phyloP scores from a whole-genome alignment of 441 rosid species.

The Breynia disticha region DNA sequence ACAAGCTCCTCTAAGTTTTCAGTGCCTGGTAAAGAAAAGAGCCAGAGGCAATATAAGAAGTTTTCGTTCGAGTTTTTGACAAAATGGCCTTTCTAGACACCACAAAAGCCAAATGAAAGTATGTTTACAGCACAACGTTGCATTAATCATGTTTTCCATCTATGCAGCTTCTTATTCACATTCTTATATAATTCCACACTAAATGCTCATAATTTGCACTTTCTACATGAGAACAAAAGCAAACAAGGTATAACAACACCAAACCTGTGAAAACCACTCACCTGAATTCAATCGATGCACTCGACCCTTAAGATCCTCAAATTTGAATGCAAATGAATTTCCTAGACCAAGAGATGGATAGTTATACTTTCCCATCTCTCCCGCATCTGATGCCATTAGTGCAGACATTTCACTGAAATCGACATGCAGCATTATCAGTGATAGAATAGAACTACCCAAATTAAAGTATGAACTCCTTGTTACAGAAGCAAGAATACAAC shows the following conservation, averaged over 20 bases:
- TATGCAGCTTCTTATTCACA: too few species aligned
- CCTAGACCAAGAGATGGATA: slow-evolving; percentile 59
- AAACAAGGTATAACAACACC: too few species aligned
- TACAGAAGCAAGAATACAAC: slow-evolving; percentile 21
- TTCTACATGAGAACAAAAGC: too few species aligned
- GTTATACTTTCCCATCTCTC: slow-evolving; percentile 40
- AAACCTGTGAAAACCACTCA: slow-evolving; percentile 20
- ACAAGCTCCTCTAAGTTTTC: slow-evolving; percentile 60
- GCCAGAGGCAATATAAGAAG: not conserved
- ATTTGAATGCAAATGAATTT: slow-evolving; percentile 61
- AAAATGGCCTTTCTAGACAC: not conserved
- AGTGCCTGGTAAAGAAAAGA: slow-evolving; percentile 29
- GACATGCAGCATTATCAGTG: slow-evolving; percentile 18
- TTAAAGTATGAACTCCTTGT: slow-evolving; percentile 4
- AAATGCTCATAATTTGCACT: too few species aligned
- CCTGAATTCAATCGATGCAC: slow-evolving; percentile 68
- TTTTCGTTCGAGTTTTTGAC: not conserved
- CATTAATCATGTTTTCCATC: too few species aligned
- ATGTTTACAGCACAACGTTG: too few species aligned
- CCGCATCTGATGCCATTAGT: slow-evolving; percentile 51
- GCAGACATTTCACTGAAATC: slow-evolving; percentile 71
- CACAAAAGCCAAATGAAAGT: too few species aligned
- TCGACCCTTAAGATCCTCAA: slow-evolving; percentile 64
- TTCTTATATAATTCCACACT: too few species aligned
- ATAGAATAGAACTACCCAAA: slow-evolving; percentile 9